A percentile compares a stretch with the other conserved stretches of the same genome.
Conservation (phyloP, 192 early-diverging fungal species). For the Entomortierella chlamydospora region DNA sequence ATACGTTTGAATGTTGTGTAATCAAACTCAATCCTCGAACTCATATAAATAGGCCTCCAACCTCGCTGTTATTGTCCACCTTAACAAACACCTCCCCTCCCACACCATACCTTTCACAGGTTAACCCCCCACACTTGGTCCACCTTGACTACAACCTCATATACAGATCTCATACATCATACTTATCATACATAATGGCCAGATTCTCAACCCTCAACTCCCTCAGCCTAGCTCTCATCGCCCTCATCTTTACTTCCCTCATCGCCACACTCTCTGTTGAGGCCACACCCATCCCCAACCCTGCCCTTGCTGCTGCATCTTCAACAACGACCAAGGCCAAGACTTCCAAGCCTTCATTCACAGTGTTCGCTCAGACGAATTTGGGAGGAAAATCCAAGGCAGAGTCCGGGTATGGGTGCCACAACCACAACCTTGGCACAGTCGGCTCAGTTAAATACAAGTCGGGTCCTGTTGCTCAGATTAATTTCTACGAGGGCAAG, state of each 20-base stretch:
- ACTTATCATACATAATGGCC: constrained; percentile 11
- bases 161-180: neutral
- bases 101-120: constrained; percentile 3
- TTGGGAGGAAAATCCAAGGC: constrained; percentile 1
- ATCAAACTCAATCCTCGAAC: no score
- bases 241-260: constrained; percentile 14
- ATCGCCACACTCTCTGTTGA: neutral
- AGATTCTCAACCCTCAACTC: constrained; percentile 26
- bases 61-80: no score
- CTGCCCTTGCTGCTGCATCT: constrained; percentile 4
- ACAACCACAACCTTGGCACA: constrained; percentile 19
- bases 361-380: constrained; percentile 4
- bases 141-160: neutral
- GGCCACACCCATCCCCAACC: neutral
- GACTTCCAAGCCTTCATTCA: constrained; percentile 13
- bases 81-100: neutral
- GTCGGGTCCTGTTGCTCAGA: constrained; percentile 2
- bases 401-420: constrained; percentile 16
- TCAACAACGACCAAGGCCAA: constrained; percentile 5
- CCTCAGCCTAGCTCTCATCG: constrained; percentile 28
- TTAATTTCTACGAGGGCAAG: constrained; percentile 21
- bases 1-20: no score
- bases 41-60: no score
- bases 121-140: constrained; percentile 7
- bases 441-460: constrained; percentile 22